Evolutionary conservation across 2,329 filamentous ascomycete genomes (phyloP).

Genomic region (Aurifilum marmelostoma): DNA sequence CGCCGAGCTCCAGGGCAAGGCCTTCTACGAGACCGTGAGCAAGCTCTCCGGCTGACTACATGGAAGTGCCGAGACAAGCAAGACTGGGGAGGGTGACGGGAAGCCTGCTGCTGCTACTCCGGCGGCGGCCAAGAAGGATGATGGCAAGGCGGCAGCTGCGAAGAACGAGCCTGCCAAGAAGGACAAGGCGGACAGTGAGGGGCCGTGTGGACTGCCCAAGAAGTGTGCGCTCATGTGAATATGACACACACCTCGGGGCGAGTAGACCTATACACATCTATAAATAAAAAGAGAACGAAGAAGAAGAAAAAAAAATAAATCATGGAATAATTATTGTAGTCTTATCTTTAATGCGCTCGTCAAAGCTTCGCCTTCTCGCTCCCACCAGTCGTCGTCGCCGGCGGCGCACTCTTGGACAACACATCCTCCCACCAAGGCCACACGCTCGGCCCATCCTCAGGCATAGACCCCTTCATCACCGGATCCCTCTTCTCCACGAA

Average conservation of each 20-base stretch:
- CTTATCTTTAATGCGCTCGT: neutral
- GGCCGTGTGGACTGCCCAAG: constrained; percentile 75
- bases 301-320: neutral
- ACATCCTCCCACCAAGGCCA: constrained; percentile 72
- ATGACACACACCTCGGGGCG: neutral
- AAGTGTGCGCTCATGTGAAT: constrained; percentile 71
- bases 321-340: neutral
- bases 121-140: constrained; percentile 28
- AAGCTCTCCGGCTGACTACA: constrained; percentile 81
- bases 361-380: constrained; percentile 18
- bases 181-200: constrained; percentile 53
- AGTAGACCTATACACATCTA: too few species aligned
- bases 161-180: constrained; percentile 28
- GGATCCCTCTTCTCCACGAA: constrained; percentile 71
- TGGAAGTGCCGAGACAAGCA: constrained; percentile 49
- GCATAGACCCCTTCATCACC: constrained; percentile 63
- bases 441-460: constrained; percentile 58
- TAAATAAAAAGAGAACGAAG: neutral
- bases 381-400: constrained; percentile 8
- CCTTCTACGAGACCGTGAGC: constrained; percentile 76
- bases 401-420: constrained; percentile 36
- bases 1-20: constrained; percentile 80
- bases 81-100: neutral
- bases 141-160: constrained; percentile 28
- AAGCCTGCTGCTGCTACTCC: constrained; percentile 28